Conservation (phyloP, 208 protist genomes). For the Trypanosomatidae sp. region DNA sequence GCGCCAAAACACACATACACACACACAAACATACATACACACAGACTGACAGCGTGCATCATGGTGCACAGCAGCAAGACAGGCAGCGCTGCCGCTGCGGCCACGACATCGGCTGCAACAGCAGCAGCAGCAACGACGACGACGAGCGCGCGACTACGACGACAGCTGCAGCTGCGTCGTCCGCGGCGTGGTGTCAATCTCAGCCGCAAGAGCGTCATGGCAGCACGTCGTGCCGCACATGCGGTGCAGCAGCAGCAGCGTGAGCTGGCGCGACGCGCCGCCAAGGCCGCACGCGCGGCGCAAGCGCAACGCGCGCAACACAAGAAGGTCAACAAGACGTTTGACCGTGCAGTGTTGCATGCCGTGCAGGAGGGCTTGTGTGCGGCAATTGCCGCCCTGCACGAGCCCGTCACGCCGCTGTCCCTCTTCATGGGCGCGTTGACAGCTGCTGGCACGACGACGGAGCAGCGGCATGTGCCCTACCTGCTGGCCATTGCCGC, state of each 20-base stretch:
- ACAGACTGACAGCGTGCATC: neutral
- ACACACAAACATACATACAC: neutral
- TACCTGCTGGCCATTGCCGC: slow-evolving; percentile 72
- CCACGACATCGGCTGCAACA: no score
- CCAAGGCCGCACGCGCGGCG: slow-evolving; percentile 23
- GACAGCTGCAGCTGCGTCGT: neutral
- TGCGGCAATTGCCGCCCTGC: slow-evolving; percentile 42
- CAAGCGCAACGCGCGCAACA: slow-evolving; percentile 41
- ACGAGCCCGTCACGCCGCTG: slow-evolving; percentile 47
- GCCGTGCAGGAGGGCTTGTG: slow-evolving; percentile 66
- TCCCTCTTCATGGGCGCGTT: slow-evolving; percentile 73
- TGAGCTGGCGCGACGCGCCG: slow-evolving; percentile 22
- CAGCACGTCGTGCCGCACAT: slow-evolving; percentile 33
- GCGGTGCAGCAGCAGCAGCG: slow-evolving; percentile 31
- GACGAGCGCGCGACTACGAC: neutral
- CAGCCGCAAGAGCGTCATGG: slow-evolving; percentile 66
- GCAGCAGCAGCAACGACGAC: slow-evolving; percentile 12
- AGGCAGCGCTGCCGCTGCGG: slow-evolving; percentile 9
- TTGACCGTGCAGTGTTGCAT: slow-evolving; percentile 37
- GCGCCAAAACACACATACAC: neutral
- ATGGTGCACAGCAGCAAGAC: slow-evolving; percentile 2
- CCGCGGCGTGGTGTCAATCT: slow-evolving; percentile 20
- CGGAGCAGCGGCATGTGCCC: slow-evolving; percentile 62
- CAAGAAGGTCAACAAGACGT: slow-evolving; percentile 65
- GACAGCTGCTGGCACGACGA: slow-evolving; percentile 34